Evolutionary conservation across 2,329 filamentous ascomycete species (phyloP), one percentile per base, ranked within the genome.

Genomic region (Stachybotrys elegans): DNA sequence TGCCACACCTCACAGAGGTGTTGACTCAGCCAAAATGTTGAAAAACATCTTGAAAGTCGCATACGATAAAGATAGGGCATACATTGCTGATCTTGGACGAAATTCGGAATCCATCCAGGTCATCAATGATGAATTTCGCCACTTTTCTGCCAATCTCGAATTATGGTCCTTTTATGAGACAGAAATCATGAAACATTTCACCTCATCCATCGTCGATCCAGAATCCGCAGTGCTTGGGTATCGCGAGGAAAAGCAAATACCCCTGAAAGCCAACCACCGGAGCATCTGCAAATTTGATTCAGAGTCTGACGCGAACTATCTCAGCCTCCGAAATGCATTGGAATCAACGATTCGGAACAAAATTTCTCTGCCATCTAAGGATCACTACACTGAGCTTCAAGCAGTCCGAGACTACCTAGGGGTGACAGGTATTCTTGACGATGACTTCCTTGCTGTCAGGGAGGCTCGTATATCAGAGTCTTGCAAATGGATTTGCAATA

Each of bases 141-240:
- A 40, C 20, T 27, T n/a, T 13, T 12, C 38, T 5, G 14, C 13
- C 7, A 16, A 19, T 8, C 38, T 40, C 19, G 22, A 17, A 4
- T 8, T 40, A 4, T 40, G 38, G 38, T 40, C 38, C 4, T 40
- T 40, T 17, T 40, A 40, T 17, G 22, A 40, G 16, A 40, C 38
- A 12, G 12, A 27, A 17, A 13, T n/a, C n/a, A 17, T 29, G 9
- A 27, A 29, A 40, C 16, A 6, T 13, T 17, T 29, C 11, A 23
- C 8, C 17, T 17, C 12, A n/a, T 4, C 29, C 6, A 19, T 40
- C 4, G 38, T 40, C 13, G 38, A 40, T 9, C n/a, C n/a, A 11
- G 38, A 12, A 4, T 40, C 38, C 12, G 38, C 38, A 22, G 20
- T 17, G 17, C 22, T 40, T 8, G 38, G 38, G 6, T 40, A 29